Conservation (phyloP, 2,329 filamentous ascomycete genomes). For the Aspergillus sp. region DNA sequence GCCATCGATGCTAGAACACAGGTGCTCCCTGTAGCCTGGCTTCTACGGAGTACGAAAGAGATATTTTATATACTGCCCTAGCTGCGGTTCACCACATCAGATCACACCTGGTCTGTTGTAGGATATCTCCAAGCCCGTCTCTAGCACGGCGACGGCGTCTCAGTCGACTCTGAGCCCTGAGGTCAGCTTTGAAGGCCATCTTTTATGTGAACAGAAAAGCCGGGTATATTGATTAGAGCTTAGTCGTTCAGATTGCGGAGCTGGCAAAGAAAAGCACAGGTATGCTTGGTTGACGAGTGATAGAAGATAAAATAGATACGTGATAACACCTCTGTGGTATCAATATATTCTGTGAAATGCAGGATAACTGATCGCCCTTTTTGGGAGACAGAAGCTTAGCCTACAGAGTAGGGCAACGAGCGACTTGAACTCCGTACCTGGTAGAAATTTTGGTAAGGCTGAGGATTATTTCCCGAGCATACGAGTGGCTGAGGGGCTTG, state of each 20-base stretch:
- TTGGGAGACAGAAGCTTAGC: neutral
- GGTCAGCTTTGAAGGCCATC: conserved; percentile 16
- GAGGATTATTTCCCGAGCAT: too few species aligned
- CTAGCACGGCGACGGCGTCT: conserved; percentile 31
- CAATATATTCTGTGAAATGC: conserved; percentile 22
- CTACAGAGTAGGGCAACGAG: too few species aligned
- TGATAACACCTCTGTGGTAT: conserved; percentile 12
- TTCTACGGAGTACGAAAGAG: conserved; percentile 48
- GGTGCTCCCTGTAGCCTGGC: conserved; percentile 59
- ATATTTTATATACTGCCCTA: conserved; percentile 58
- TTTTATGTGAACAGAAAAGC: conserved; percentile 44
- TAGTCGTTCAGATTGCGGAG: conserved; percentile 41
- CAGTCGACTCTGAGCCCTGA: conserved; percentile 23
- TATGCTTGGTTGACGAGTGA: conserved; percentile 19
- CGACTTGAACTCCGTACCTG: too few species aligned
- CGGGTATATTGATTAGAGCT: conserved; percentile 53
- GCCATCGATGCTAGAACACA: conserved; percentile 44
- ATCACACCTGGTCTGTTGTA: conserved; percentile 55
- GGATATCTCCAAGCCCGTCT: conserved; percentile 45
- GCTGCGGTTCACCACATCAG: conserved; percentile 60
- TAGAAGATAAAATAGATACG: neutral
- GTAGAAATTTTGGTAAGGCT: too few species aligned
- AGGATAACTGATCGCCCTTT: conserved; percentile 14
- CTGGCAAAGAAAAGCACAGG: conserved; percentile 51
- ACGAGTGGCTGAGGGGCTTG: too few species aligned